These are phyloP conservation scores for Tylopilus microsporus DNA, from an alignment of 1,284 basidiomycete species.

Conservation along the genomic window DNA sequence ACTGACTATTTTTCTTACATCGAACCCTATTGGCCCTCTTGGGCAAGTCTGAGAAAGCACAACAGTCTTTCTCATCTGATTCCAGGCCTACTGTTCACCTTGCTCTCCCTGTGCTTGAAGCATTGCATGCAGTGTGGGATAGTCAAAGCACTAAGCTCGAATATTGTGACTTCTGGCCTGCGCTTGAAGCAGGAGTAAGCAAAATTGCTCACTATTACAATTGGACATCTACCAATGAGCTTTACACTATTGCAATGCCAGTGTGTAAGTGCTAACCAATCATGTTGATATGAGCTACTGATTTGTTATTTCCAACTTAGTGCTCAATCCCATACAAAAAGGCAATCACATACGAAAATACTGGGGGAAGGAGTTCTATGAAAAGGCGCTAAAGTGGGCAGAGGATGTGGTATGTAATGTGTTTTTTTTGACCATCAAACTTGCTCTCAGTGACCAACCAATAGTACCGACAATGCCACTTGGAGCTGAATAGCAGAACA, in stretches of 20 bases:
- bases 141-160: neutral
- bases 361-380: neutral
- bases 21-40: too few species aligned
- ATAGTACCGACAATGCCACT: neutral
- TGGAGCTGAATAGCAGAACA: neutral
- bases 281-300: neutral
- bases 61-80: constrained; percentile 9
- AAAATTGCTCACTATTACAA: constrained; percentile 31
- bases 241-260: constrained; percentile 12
- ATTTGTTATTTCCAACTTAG: neutral
- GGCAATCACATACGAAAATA: constrained; percentile 2
- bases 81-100: constrained; percentile 3
- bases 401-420: neutral
- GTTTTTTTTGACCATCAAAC: too few species aligned
- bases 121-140: constrained; percentile 24
- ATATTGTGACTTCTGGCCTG: constrained; percentile 16
- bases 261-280: constrained; percentile 12
- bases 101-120: constrained; percentile 24
- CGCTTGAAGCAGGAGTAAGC: constrained; percentile 17
- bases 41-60: neutral
- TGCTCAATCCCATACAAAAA: constrained; percentile 8
- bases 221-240: constrained; percentile 19
- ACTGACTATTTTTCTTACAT: too few species aligned
- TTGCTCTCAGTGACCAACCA: too few species aligned
- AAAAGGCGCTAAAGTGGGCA: neutral